Percentiles rank a stretch among this genome's conserved stretches.
These are phyloP conservation scores for Melampsora occidentalis DNA, from an alignment of 1,284 basidiomycete species.

Conservation along the genomic window DNA sequence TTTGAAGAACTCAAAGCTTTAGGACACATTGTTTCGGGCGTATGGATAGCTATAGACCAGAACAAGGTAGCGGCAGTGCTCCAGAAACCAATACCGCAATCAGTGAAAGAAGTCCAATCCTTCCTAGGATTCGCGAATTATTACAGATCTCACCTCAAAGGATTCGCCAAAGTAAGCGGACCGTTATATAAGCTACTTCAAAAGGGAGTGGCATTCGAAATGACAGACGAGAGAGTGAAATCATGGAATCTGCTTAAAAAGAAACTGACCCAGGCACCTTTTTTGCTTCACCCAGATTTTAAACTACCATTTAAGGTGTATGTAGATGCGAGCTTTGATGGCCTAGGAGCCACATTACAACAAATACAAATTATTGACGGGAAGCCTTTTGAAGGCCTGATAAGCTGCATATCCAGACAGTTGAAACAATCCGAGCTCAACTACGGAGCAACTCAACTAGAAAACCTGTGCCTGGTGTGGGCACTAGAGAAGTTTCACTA, in stretches of 20 bases:
- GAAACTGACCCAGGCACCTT: neutral
- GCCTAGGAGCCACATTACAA: neutral
- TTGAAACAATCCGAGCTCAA: neutral
- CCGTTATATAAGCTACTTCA: neutral
- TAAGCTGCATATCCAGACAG: constrained; percentile 5
- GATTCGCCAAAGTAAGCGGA: no score
- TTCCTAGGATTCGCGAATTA: no score
- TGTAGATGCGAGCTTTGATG: neutral
- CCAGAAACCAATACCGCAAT: no score
- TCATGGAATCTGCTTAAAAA: neutral
- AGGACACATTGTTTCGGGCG: no score
- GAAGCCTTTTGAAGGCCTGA: neutral
- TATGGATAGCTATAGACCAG: no score
- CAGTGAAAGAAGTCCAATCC: no score
- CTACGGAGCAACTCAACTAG: neutral
- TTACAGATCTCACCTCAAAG: no score
- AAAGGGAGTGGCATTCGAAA: neutral
- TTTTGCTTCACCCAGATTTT: neutral
- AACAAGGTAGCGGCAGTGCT: no score
- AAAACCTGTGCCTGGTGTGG: neutral
- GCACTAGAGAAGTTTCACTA: neutral
- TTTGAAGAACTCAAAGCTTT: no score
- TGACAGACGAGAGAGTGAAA: neutral
- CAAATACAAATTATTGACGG: neutral
- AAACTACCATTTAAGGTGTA: neutral